A percentile compares a stretch with the other conserved stretches of the same genome.
Evolutionary conservation across 345 rosid genomes (phyloP).

Genomic region (Anastatica hierochuntica): DNA sequence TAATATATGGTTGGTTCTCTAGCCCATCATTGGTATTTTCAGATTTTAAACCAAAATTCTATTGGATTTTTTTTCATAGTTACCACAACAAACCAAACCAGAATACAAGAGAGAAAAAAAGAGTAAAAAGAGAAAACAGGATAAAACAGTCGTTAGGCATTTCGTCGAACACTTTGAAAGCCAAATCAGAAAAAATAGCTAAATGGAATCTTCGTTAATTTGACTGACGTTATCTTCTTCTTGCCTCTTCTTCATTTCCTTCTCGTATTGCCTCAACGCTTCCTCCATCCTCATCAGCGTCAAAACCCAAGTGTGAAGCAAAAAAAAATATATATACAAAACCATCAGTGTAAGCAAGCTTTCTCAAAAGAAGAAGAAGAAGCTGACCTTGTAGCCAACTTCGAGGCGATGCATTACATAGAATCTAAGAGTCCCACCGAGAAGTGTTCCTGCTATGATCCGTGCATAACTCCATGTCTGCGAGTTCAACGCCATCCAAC

Average conservation of each 20-base stretch:
- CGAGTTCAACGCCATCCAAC: slow-evolving; percentile 50
- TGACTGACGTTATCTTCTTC: slow-evolving; percentile 27
- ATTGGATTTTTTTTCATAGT: neutral
- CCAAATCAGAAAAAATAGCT: neutral
- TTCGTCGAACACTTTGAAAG: slow-evolving; percentile 24
- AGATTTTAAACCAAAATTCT: too few species aligned
- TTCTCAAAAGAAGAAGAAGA: too few species aligned
- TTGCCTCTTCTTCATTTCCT: slow-evolving; percentile 37
- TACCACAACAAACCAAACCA: neutral
- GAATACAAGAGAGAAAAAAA: neutral
- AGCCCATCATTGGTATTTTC: too few species aligned
- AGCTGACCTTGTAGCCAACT: slow-evolving; percentile 53
- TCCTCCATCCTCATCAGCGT: slow-evolving; percentile 72
- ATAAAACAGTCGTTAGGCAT: slow-evolving; percentile 3
- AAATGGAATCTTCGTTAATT: slow-evolving; percentile 15
- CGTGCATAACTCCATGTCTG: slow-evolving; percentile 61
- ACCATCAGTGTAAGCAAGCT: neutral
- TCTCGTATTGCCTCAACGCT: slow-evolving; percentile 55
- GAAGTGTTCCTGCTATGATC: slow-evolving; percentile 68
- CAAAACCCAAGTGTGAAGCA: too few species aligned
- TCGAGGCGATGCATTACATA: slow-evolving; percentile 83
- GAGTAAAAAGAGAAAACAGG: too few species aligned
- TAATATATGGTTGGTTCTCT: too few species aligned
- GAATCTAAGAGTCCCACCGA: slow-evolving; percentile 71
- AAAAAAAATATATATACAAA: too few species aligned